These are phyloP conservation scores for Phylloporus arenicola DNA, from an alignment of 768 basidiomycete genomes.

Conservation along the genomic window DNA sequence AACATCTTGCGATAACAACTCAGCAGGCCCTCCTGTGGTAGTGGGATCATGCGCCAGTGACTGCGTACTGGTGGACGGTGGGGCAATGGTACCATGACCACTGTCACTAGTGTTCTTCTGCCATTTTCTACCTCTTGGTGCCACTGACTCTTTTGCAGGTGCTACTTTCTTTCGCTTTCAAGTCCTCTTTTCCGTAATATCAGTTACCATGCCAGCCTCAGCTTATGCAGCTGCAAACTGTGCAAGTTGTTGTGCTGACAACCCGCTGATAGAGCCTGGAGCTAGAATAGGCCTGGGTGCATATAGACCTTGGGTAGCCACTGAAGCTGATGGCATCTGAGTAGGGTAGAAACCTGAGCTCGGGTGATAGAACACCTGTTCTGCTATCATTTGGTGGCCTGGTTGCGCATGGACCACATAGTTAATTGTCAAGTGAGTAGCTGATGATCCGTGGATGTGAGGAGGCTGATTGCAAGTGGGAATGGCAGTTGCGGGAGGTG, in stretches of 20 bases:
- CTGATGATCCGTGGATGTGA: neutral
- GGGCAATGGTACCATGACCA: no score
- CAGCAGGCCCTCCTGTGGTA: neutral
- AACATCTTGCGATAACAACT: neutral
- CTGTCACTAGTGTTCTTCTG: neutral
- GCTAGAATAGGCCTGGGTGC: neutral
- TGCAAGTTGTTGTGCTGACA: neutral
- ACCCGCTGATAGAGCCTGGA: neutral
- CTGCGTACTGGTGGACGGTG: neutral
- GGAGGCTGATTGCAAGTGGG: neutral
- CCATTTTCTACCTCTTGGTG: neutral
- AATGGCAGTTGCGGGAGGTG: neutral
- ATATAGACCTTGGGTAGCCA: neutral
- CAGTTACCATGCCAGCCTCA: neutral
- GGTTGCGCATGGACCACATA: neutral
- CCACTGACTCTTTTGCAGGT: neutral
- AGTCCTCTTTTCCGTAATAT: neutral
- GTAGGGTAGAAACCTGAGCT: neutral
- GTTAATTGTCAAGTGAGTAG: neutral
- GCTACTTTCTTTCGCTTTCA: neutral
- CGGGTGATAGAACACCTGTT: neutral
- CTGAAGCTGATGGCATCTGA: neutral
- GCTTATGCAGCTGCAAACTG: neutral
- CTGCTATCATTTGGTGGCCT: neutral
- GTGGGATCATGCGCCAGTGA: neutral